These are phyloP conservation scores for Trichosporon inkin DNA, from an alignment of 1,284 basidiomycete species.

Conservation along the genomic window DNA sequence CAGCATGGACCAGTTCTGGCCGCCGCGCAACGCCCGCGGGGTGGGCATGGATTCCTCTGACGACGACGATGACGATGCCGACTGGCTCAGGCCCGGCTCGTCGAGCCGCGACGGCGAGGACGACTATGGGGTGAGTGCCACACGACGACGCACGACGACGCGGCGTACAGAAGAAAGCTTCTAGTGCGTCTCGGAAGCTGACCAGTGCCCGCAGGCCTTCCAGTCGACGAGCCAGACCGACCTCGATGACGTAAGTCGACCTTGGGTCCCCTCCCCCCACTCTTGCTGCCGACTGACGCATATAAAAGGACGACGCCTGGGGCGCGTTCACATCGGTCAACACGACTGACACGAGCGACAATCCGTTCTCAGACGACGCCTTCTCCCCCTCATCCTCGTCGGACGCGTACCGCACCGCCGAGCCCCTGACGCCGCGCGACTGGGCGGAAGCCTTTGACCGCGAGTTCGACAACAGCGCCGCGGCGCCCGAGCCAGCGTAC, in stretches of 20 bases:
- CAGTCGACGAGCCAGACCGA: conserved; percentile 24
- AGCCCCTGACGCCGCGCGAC: conserved; percentile 42
- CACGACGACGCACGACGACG: not conserved
- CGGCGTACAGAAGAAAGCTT: not conserved
- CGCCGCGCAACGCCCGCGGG: conserved; percentile 11
- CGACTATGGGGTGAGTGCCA: conserved; percentile 40
- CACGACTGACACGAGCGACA: conserved; percentile 25
- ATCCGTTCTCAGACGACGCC: conserved; percentile 47
- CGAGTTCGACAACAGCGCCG: conserved; percentile 27
- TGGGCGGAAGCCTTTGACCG: conserved; percentile 46
- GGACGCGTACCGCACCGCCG: conserved; percentile 12
- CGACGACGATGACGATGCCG: conserved; percentile 48
- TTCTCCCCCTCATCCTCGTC: conserved; percentile 23
- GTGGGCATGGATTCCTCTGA: conserved; percentile 37
- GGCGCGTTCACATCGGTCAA: conserved; percentile 40
- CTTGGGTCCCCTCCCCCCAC: not conserved
- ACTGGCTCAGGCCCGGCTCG: conserved; percentile 41
- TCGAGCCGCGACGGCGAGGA: conserved; percentile 22
- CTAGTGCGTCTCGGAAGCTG: not conserved
- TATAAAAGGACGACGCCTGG: conserved; percentile 39
- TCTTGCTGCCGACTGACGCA: not conserved
- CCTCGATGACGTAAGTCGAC: conserved; percentile 26
- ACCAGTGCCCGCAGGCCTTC: conserved; percentile 21
- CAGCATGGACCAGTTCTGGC: conserved; percentile 28
- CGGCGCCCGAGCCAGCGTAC: too few species aligned